These are phyloP conservation scores for Neoboletus magnificus DNA, from an alignment of 768 basidiomycete genomes.

Conservation along the genomic window DNA sequence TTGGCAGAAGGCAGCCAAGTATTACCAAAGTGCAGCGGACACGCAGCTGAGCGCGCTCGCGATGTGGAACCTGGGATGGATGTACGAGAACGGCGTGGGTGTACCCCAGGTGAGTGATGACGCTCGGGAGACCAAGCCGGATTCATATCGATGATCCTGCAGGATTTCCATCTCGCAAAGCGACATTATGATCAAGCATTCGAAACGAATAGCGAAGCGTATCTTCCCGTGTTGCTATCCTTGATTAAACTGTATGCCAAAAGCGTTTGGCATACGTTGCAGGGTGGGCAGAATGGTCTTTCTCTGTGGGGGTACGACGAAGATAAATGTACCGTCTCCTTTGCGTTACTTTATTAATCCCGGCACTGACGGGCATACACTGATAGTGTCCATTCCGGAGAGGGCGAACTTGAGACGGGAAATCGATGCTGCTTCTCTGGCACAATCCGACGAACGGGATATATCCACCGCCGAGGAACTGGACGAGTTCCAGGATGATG, in stretches of 20 bases:
- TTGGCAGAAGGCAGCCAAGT: slow-evolving; percentile 88
- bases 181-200: slow-evolving; percentile 89
- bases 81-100: slow-evolving; percentile 97
- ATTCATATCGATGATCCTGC: background rate
- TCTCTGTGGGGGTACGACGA: slow-evolving; percentile 63
- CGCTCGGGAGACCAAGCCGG: background rate
- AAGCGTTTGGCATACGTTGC: slow-evolving; percentile 80
- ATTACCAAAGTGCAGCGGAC: slow-evolving; percentile 92
- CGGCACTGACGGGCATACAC: slow-evolving; percentile 6
- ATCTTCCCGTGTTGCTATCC: slow-evolving; percentile 81
- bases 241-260: slow-evolving; percentile 77
- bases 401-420: slow-evolving; percentile 20
- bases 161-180: slow-evolving; percentile 98
- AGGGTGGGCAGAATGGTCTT: slow-evolving; percentile 66
- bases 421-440: slow-evolving; percentile 20
- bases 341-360: no score
- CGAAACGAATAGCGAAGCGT: slow-evolving; percentile 86
- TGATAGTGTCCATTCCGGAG: slow-evolving; percentile 25
- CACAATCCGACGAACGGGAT: slow-evolving; percentile 3
- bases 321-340: slow-evolving; percentile 32
- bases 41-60: slow-evolving; percentile 91
- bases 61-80: slow-evolving; percentile 99
- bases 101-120: slow-evolving; percentile 66
- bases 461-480: slow-evolving; percentile 20
- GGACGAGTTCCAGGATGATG: slow-evolving; percentile 43